Conservation (phyloP, 257 asterid genomes). For the Thymus mandschuricus region DNA sequence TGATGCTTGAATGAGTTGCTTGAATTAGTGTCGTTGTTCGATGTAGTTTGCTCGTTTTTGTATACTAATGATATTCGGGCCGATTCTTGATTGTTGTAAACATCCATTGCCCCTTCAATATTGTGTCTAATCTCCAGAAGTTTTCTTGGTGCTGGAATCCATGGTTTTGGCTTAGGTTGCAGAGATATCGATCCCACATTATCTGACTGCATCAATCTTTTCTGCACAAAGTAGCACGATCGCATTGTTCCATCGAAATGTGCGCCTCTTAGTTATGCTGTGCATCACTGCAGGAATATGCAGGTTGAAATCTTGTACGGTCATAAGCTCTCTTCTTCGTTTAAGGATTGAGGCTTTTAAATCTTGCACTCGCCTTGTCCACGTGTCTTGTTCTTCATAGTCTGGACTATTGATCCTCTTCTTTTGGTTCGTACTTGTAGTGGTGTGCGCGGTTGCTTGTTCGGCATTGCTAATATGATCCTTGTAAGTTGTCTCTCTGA, state of each 20-base stretch:
- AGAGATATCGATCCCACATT: constrained; percentile 88
- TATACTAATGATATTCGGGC: neutral
- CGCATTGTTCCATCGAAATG: constrained; percentile 69
- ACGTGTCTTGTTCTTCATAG: neutral
- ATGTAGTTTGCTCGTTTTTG: constrained; percentile 4
- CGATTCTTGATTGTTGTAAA: neutral
- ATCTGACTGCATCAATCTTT: constrained; percentile 85
- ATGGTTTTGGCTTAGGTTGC: constrained; percentile 62
- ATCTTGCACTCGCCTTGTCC: neutral
- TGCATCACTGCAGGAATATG: constrained; percentile 80
- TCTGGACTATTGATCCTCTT: constrained; percentile 38
- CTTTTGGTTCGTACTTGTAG: constrained; percentile 52
- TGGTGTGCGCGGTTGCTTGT: constrained; percentile 85
- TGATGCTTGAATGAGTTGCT: neutral
- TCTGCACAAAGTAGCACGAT: constrained; percentile 81
- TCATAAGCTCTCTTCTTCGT: constrained; percentile 57
- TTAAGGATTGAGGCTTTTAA: constrained; percentile 20
- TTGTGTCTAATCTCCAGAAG: neutral
- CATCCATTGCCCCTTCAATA: constrained; percentile 11
- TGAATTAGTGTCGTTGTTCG: constrained; percentile 16
- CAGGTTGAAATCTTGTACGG: constrained; percentile 86
- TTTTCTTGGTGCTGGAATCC: constrained; percentile 32
- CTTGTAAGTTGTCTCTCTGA: constrained; percentile 61
- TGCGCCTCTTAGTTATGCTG: constrained; percentile 63
- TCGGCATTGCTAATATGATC: constrained; percentile 93